These are phyloP conservation scores for Dothiorella sarmentorum DNA, from an alignment of 2,329 filamentous ascomycete species.

Conservation along the genomic window DNA sequence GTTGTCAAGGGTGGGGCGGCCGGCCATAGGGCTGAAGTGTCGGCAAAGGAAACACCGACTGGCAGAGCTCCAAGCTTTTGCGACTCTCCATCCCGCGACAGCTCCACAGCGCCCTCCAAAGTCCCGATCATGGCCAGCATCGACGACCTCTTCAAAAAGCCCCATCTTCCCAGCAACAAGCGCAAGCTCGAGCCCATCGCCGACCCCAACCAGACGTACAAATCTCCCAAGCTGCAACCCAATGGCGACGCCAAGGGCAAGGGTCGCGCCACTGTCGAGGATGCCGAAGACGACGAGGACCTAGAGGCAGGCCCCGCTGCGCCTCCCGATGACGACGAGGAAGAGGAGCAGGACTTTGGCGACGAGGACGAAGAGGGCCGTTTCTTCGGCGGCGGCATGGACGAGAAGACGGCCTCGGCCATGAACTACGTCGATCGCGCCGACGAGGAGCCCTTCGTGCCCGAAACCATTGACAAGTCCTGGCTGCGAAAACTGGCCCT, in stretches of 20 bases:
- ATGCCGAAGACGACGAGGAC: constrained; percentile 45
- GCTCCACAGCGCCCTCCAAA: neutral
- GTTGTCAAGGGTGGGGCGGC: neutral
- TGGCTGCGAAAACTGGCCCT: constrained; percentile 82
- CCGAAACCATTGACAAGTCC: constrained; percentile 74
- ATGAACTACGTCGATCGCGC: constrained; percentile 15
- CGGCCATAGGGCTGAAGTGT: neutral
- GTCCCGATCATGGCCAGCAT: constrained; percentile 56
- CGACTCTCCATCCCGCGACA: neutral
- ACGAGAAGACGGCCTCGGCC: constrained; percentile 58
- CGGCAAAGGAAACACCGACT: constrained; percentile 7
- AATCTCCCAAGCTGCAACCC: constrained; percentile 54
- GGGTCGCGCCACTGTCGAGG: constrained; percentile 47
- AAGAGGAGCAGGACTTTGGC: constrained; percentile 53
- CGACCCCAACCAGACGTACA: constrained; percentile 58
- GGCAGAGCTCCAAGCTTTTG: constrained; percentile 8
- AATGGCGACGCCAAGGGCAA: constrained; percentile 51
- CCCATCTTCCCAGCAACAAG: constrained; percentile 48
- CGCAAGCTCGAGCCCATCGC: constrained; percentile 57
- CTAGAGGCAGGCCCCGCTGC: constrained; percentile 52
- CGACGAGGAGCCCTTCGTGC: constrained; percentile 38
- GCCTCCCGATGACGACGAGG: constrained; percentile 48
- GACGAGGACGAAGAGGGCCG: constrained; percentile 84
- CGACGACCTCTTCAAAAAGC: constrained; percentile 62
- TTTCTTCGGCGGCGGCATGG: constrained; percentile 92